These are phyloP conservation scores for Solanum clarkiae DNA, from an alignment of 257 asterid species.

Conservation along the genomic window DNA sequence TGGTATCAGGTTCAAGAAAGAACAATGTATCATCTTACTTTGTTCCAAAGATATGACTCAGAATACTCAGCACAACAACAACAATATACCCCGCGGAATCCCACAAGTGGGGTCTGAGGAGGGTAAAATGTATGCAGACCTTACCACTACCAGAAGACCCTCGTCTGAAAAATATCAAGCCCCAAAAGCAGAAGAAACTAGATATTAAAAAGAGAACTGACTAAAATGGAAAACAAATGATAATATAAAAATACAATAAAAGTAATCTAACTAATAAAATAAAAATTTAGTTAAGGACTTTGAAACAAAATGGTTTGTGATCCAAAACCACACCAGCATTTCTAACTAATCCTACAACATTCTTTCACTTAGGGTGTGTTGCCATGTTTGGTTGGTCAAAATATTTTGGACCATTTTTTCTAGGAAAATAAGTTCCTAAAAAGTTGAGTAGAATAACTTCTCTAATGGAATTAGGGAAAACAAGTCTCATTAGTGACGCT, in stretches of 20 bases:
- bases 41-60: background rate
- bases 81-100: too few species aligned
- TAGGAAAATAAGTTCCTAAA: background rate
- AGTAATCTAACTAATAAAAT: background rate
- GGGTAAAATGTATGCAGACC: too few species aligned
- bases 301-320: background rate
- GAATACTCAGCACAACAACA: background rate
- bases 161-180: too few species aligned
- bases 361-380: background rate
- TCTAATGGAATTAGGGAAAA: background rate
- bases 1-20: background rate
- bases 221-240: too few species aligned
- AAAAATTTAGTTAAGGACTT: background rate
- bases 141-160: too few species aligned
- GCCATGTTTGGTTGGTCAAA: background rate
- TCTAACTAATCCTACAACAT: background rate
- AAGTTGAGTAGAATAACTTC: background rate
- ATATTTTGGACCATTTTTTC: background rate
- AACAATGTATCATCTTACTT: background rate
- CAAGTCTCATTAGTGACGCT: background rate
- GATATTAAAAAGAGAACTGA: too few species aligned
- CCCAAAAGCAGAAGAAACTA: too few species aligned
- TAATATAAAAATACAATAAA: too few species aligned
- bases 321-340: background rate
- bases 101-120: too few species aligned